Evolutionary conservation across 1,284 basidiomycete genomes (phyloP), one percentile per base, ranked within the genome.

Genomic region (Bjerkandera adusta): DNA sequence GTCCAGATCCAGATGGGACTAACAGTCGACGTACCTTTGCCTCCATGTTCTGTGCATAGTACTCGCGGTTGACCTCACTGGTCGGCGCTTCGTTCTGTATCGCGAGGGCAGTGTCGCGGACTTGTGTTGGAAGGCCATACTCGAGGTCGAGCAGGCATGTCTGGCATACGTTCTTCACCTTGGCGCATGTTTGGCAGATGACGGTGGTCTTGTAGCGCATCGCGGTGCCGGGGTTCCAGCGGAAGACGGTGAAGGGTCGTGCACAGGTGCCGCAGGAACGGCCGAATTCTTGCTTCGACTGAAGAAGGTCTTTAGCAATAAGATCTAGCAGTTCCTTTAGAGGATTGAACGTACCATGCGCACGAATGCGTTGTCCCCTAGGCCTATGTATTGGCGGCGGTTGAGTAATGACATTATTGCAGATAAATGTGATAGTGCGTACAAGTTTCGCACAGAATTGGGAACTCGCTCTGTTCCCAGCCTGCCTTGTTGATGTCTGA

Each of bases 121-220:
- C 95, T 75, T 99, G 97, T 0, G 94, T 95, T 1, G 97, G 97
- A 36, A 99, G 71, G 13, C 92, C 92, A 59, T 94, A 99, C 67
- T 98, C 94, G 50, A 96, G 78, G 65, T 99, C 97, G 27, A 99
- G 75, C 22, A 99, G 74, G 67, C 97, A 99, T 1, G 95, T 98
- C 71, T 99, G 97, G 71, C 97, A 99, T 34, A 97, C 91, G 61
- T 99, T 97, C 77, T 98, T 97, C 59, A 97, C 88, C 75, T 97
- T 99, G 30, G 96, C 92, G 60, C 97, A 99, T 1, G 97, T 98
- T 65, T 97, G 94, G 70, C 97, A 99, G 55, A 99, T 87, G 53
- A 98, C 96, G 4, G 97, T 99, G 58, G 93, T 92, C 75, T 99
- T 99, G 81, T 85, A 97, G 33, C 97, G 85, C 64, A 85, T 89